Evolutionary conservation across 768 basidiomycete species (phyloP), one percentile per base, ranked within the genome.

Genomic region (Lactarius pseudohatsudake): DNA sequence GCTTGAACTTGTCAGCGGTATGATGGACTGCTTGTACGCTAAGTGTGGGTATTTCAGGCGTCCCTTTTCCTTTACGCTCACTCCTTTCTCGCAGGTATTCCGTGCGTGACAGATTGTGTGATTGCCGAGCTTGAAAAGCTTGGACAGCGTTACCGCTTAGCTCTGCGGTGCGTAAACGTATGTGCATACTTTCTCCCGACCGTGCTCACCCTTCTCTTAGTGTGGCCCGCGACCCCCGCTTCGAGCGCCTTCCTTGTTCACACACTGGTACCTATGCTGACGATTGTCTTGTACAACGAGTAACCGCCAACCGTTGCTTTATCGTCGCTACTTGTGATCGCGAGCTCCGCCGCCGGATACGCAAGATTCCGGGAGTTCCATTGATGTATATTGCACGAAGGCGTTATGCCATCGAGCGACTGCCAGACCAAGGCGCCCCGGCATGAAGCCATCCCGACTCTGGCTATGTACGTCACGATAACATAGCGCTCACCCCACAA

Each of bases 1-100:
- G 77, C 80, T 99, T 70, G 97, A 99, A 76, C 84, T 98, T 62
- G 82, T 98, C 26, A 87, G 89, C 72, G 95, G 92, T n/a, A 98
- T 99, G 97, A 98, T 99, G 97, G 97, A 99, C 74, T 96, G 94
- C 73, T 81, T 98, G 18, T 97, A 93, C 77, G 97, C 97, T 15
- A 98, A 99, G 81, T 98, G 96, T 96, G 71, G 64, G 85, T 76
- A 41, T 47, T 64, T 36, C 22, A 6, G 43, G 45, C 59, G 71
- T 45, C 69, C 54, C 59, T 20, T 62, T 53, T 54, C 30, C 50
- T 43, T 72, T 63, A 62, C 58, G 43, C 61, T 50, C 38, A 60
- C 64, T 62, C 22, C 55, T 56, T 43, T 26, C 36, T 36, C 72
- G 9, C 68, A 98, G 96, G 95, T 76, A 98, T 98, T 72, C 97